These are phyloP conservation scores for Emericellopsis cladophorae DNA, from an alignment of 2,329 filamentous ascomycete genomes.

Conservation along the genomic window DNA sequence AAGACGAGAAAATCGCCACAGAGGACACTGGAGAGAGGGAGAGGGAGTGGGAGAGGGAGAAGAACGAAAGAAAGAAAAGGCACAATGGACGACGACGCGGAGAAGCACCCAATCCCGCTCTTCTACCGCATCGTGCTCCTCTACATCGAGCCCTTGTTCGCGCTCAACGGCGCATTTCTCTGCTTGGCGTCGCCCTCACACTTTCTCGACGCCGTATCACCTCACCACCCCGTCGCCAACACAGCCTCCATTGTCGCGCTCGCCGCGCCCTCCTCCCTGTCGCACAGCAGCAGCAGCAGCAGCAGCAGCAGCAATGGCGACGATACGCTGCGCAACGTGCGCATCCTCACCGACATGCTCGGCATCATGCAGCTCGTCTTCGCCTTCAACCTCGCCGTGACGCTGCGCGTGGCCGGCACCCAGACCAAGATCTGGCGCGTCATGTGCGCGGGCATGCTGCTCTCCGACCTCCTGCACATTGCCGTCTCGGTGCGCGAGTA, in stretches of 20 bases:
- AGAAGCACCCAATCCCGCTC: conserved; percentile 11
- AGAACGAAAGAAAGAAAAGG: too few relatives aligned
- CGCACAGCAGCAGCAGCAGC: not conserved
- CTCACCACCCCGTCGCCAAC: conserved; percentile 8
- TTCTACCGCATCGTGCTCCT: conserved; percentile 18
- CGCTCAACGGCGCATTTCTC: conserved; percentile 16
- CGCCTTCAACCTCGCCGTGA: conserved; percentile 21
- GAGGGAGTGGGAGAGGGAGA: too few relatives aligned
- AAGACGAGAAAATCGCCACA: too few relatives aligned
- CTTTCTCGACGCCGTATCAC: conserved; percentile 14
- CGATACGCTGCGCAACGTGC: conserved; percentile 5
- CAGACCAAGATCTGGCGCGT: conserved; percentile 20
- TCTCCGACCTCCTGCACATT: conserved; percentile 39
- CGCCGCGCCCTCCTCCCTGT: not conserved
- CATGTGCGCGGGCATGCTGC: conserved; percentile 37
- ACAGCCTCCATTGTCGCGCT: conserved; percentile 6
- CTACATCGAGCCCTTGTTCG: conserved; percentile 20
- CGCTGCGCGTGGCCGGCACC: conserved; percentile 15
- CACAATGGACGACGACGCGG: not conserved
- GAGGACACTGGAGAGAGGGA: too few relatives aligned
- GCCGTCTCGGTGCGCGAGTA: conserved; percentile 3
- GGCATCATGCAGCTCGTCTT: conserved; percentile 15
- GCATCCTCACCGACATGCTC: conserved; percentile 8
- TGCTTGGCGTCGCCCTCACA: conserved; percentile 12
- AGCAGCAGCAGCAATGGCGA: conserved; percentile 1